phyloP scores from a whole-genome alignment of 2,329 filamentous ascomycete genomes.

The Colletotrichum liaoningense region DNA sequence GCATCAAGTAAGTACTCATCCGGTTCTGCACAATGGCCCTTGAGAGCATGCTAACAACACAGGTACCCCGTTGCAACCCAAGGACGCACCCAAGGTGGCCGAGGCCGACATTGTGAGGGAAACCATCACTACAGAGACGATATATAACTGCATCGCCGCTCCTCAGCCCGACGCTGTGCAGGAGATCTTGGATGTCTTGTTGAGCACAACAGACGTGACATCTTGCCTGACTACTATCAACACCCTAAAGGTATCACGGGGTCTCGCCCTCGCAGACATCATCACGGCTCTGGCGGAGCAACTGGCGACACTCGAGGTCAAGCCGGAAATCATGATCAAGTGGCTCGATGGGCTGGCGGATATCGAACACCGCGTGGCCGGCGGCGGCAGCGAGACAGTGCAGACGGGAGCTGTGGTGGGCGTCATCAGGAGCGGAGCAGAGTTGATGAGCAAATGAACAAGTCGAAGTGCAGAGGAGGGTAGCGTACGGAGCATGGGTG shows the following conservation, averaged over 20 bases:
- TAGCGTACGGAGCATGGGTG: neutral
- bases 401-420: slow-evolving; percentile 95
- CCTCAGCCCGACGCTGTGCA: slow-evolving; percentile 90
- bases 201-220: slow-evolving; percentile 88
- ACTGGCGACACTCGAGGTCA: slow-evolving; percentile 84
- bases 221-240: slow-evolving; percentile 91
- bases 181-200: slow-evolving; percentile 84
- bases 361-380: slow-evolving; percentile 90
- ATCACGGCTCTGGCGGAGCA: slow-evolving; percentile 88
- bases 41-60: slow-evolving; percentile 1
- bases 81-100: slow-evolving; percentile 68
- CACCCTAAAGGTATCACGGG: slow-evolving; percentile 85
- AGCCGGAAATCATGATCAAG: slow-evolving; percentile 85
- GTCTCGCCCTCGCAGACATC: slow-evolving; percentile 92
- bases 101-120: slow-evolving; percentile 79
- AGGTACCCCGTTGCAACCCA: slow-evolving; percentile 76
- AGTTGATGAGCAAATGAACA: slow-evolving; percentile 66
- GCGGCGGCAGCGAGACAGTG: slow-evolving; percentile 86
- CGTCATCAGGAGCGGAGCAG: slow-evolving; percentile 86
- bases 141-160: slow-evolving; percentile 97
- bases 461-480: neutral
- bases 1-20: slow-evolving; percentile 76
- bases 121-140: slow-evolving; percentile 86
- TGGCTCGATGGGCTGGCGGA: slow-evolving; percentile 94
- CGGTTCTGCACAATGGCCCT: neutral